phyloP scores from a whole-genome alignment of 768 basidiomycete species.

The Mycena maculata region DNA sequence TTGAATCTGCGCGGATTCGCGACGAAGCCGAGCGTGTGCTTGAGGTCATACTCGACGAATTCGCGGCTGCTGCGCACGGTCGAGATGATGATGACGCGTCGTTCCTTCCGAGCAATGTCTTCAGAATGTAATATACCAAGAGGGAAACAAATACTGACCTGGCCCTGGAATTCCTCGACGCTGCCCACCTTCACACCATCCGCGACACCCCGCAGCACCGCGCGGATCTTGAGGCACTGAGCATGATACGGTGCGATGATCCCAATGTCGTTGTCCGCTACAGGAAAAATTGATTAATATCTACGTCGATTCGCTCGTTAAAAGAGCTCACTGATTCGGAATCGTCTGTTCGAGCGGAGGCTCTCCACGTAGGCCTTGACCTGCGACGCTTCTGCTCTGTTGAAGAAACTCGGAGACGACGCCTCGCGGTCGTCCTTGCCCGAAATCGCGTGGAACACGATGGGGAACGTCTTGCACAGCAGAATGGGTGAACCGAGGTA shows the following conservation, averaged over 20 bases:
- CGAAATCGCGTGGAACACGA: conserved; percentile 69
- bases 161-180: conserved; percentile 76
- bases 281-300: neutral
- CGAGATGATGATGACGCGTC: conserved; percentile 67
- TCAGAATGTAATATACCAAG: neutral
- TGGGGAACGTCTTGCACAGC: conserved; percentile 61
- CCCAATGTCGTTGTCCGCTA: conserved; percentile 67
- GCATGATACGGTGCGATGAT: conserved; percentile 74
- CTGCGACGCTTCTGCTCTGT: conserved; percentile 66
- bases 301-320: neutral
- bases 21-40: conserved; percentile 68
- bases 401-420: conserved; percentile 78
- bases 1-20: conserved; percentile 68
- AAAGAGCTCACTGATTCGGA: conserved; percentile 54
- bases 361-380: conserved; percentile 62
- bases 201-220: conserved; percentile 45
- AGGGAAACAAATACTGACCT: conserved; percentile 50
- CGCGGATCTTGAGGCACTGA: conserved; percentile 63
- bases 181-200: conserved; percentile 69
- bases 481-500: conserved; percentile 55
- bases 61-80: conserved; percentile 67
- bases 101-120: conserved; percentile 57
- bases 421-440: conserved; percentile 77
- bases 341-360: conserved; percentile 47
- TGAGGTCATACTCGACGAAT: conserved; percentile 64